These are phyloP conservation scores for Castanea sativa DNA, from an alignment of 306 rosid genomes.

Conservation along the genomic window DNA sequence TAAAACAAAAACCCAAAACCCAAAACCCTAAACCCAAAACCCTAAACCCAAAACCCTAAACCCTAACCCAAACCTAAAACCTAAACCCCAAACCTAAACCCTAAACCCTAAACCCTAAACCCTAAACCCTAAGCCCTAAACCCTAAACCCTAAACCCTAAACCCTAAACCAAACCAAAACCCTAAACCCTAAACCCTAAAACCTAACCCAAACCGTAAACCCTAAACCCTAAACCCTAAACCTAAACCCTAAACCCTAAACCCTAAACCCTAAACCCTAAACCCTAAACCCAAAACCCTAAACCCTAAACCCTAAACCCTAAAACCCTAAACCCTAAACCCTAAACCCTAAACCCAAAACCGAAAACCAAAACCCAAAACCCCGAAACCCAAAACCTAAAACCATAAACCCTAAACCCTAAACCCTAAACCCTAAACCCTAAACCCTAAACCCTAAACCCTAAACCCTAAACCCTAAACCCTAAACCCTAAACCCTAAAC, in stretches of 20 bases:
- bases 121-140: conserved; percentile 16
- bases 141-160: conserved; percentile 22
- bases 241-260: background rate
- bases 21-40: conserved; percentile 13
- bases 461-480: conserved; percentile 12
- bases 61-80: conserved; percentile 16
- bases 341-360: conserved; percentile 26
- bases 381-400: conserved; percentile 12
- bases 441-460: conserved; percentile 10
- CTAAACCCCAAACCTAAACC: conserved; percentile 6
- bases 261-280: conserved; percentile 3
- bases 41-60: conserved; percentile 1
- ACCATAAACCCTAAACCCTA: conserved; percentile 2
- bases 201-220: background rate
- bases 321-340: background rate
- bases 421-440: background rate
- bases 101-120: conserved; percentile 13
- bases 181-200: conserved; percentile 6
- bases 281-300: conserved; percentile 8
- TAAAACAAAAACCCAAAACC: conserved; percentile 8
- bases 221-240: background rate
- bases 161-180: conserved; percentile 19
- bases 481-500: conserved; percentile 14
- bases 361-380: conserved; percentile 21
- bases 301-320: conserved; percentile 10